Conservation (phyloP, 2,329 filamentous ascomycete species). For the Simplicillium aogashimaense region DNA sequence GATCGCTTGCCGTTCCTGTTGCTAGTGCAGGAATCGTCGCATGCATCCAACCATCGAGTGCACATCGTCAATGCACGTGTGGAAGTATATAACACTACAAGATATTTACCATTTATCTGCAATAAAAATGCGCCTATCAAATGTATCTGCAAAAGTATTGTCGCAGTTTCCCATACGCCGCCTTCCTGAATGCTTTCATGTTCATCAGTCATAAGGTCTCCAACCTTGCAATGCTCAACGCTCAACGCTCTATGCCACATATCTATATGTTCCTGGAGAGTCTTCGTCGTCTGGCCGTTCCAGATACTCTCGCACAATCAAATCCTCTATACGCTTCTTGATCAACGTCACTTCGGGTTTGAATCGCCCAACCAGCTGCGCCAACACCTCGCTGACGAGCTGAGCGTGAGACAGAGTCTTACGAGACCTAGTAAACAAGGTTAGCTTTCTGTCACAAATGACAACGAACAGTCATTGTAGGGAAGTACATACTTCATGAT, state of each 20-base stretch:
- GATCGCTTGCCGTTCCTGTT: too few relatives aligned
- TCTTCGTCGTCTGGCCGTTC: conserved; percentile 59
- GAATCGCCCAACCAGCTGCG: conserved; percentile 60
- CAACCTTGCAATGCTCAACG: background rate
- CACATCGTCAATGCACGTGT: too few relatives aligned
- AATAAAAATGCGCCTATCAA: too few relatives aligned
- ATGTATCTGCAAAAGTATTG: too few relatives aligned
- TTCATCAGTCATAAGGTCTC: too few relatives aligned
- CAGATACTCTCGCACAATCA: conserved; percentile 69
- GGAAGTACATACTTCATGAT: conserved; percentile 72
- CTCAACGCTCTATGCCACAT: conserved; percentile 47
- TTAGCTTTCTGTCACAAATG: conserved; percentile 16
- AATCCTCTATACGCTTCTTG: conserved; percentile 70
- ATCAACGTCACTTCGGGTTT: conserved; percentile 68
- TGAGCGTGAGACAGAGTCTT: conserved; percentile 61
- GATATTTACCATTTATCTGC: too few relatives aligned
- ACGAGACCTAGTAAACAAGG: conserved; percentile 45
- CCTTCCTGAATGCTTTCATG: too few relatives aligned
- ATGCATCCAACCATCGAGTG: too few relatives aligned
- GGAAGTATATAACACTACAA: too few relatives aligned
- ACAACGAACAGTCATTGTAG: background rate
- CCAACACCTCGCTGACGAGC: conserved; percentile 61
- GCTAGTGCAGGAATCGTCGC: too few relatives aligned
- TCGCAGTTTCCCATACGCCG: too few relatives aligned
- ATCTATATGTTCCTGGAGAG: conserved; percentile 57